Percentiles rank a stretch among this genome's conserved stretches.
Conservation (phyloP, 129 eudicot species). For the Artemisia argyi region DNA sequence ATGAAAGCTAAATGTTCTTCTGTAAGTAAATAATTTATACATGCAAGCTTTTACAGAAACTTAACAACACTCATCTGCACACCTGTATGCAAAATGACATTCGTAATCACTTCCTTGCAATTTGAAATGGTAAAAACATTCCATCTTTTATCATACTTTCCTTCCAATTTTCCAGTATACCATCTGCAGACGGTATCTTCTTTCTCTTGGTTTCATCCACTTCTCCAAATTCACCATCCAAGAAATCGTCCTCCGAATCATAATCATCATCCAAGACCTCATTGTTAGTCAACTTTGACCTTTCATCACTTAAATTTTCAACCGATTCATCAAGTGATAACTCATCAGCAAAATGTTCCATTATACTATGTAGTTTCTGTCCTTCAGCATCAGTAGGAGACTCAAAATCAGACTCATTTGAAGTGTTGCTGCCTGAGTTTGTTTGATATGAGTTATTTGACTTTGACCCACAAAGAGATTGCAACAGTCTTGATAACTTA, state of each 20-base stretch:
- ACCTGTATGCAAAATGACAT: constrained; percentile 18
- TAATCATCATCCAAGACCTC: constrained; percentile 32
- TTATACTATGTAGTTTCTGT: constrained; percentile 19
- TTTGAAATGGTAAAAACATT: constrained; percentile 40
- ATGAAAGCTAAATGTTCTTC: constrained; percentile 2
- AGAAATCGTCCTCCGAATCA: constrained; percentile 43
- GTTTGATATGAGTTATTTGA: constrained; percentile 20
- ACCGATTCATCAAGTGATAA: constrained; percentile 29
- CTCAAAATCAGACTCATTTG: not conserved
- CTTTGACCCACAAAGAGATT: constrained; percentile 51
- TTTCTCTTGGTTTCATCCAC: constrained; percentile 37
- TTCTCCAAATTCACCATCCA: constrained; percentile 39
- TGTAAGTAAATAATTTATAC: constrained; percentile 5
- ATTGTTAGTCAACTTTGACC: constrained; percentile 25
- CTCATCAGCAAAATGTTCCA: constrained; percentile 38
- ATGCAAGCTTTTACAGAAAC: constrained; percentile 21
- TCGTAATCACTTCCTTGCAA: constrained; percentile 25
- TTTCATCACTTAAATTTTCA: constrained; percentile 17
- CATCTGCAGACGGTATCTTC: constrained; percentile 61
- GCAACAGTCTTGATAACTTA: constrained; percentile 57
- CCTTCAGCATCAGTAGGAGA: constrained; percentile 19
- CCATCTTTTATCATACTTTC: constrained; percentile 54
- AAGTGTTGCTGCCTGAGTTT: not conserved
- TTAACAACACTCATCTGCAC: constrained; percentile 17
- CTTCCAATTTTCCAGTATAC: constrained; percentile 80